These are phyloP conservation scores for Jacaranda copaia DNA, from an alignment of 257 asterid species.

Conservation along the genomic window DNA sequence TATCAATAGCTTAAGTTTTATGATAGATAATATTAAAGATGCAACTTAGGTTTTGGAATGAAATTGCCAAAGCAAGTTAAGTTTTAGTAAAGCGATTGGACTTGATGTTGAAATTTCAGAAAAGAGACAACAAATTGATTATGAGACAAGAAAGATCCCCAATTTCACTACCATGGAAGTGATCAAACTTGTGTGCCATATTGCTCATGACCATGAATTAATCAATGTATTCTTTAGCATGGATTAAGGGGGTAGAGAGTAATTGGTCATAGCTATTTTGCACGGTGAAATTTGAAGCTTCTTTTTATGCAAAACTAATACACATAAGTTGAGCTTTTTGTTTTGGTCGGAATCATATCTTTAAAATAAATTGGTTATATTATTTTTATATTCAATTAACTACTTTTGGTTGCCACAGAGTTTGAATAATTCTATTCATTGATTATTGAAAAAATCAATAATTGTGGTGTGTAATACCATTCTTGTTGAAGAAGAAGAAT, in stretches of 20 bases:
- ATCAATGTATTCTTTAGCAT: not conserved
- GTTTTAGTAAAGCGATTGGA: not conserved
- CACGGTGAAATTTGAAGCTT: not conserved
- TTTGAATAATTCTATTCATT: too few relatives aligned
- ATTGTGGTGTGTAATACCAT: too few relatives aligned
- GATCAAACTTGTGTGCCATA: not conserved
- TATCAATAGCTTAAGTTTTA: not conserved
- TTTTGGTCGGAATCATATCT: too few relatives aligned
- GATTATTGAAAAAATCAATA: too few relatives aligned
- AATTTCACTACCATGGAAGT: not conserved
- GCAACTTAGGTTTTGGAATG: not conserved
- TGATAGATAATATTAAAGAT: not conserved
- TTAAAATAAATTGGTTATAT: too few relatives aligned
- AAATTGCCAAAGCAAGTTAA: not conserved
- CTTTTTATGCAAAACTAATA: too few relatives aligned
- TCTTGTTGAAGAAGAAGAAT: too few relatives aligned
- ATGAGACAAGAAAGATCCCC: not conserved
- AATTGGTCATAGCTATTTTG: not conserved
- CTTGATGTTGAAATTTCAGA: not conserved
- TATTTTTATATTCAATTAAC: too few relatives aligned
- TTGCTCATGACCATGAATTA: not conserved
- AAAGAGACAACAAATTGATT: not conserved
- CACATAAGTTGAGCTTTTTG: too few relatives aligned
- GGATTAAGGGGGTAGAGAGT: not conserved
- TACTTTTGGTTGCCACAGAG: too few relatives aligned